Conservation (phyloP, 768 basidiomycete genomes). For the Lactarius pseudohatsudake region DNA sequence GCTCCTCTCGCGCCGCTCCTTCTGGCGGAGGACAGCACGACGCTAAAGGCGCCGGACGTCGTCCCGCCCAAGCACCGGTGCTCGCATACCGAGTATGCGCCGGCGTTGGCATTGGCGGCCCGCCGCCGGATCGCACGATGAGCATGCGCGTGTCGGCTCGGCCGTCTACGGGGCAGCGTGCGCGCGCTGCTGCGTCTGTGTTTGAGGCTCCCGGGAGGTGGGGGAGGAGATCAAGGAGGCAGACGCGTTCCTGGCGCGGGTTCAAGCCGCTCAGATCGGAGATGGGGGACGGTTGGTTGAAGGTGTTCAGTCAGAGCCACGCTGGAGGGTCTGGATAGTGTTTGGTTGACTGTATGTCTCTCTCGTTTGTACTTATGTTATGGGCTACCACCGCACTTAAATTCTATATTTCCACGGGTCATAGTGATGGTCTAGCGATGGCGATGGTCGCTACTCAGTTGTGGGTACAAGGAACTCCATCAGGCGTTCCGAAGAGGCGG, state of each 20-base stretch:
- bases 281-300: constrained; percentile 88
- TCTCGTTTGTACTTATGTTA: constrained; percentile 6
- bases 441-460: no score
- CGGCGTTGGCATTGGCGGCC: constrained; percentile 11
- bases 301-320: constrained; percentile 74
- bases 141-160: constrained; percentile 31
- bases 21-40: constrained; percentile 10
- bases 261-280: constrained; percentile 80
- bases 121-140: constrained; percentile 29
- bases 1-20: neutral
- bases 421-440: neutral
- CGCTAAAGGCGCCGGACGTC: neutral
- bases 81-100: no score
- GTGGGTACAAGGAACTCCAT: no score
- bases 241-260: constrained; percentile 71
- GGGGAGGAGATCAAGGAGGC: constrained; percentile 48
- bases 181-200: constrained; percentile 55
- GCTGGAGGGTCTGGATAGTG: constrained; percentile 10
- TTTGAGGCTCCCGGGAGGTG: constrained; percentile 50
- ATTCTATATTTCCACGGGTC: neutral
- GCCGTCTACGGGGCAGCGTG: constrained; percentile 46
- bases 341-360: neutral
- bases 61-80: constrained; percentile 24
- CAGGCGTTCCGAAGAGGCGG: no score
- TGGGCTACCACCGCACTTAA: constrained; percentile 3